A percentile compares a stretch with the other conserved stretches of the same genome.
Conservation (phyloP, 1,284 basidiomycete species). For the Apiotrichum sp. region DNA sequence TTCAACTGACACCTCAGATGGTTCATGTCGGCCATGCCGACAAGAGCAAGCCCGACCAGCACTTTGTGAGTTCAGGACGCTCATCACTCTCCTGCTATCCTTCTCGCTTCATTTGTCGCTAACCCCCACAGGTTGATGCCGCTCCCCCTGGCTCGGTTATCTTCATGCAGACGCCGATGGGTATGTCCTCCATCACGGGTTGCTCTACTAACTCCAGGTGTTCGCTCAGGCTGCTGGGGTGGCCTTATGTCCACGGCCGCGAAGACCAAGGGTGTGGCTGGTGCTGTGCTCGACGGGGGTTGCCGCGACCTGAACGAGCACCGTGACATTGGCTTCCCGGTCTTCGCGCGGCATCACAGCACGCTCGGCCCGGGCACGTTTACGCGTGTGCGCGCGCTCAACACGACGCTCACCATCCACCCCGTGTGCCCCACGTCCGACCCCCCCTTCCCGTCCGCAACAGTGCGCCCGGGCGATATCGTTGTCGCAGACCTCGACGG, state of each 20-base stretch:
- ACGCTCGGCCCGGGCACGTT: conserved; percentile 77
- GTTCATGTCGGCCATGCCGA: conserved; percentile 58
- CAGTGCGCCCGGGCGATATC: conserved; percentile 70
- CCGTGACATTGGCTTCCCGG: conserved; percentile 41
- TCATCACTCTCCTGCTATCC: neutral
- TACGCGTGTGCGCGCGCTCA: conserved; percentile 71
- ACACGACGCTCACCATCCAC: conserved; percentile 64
- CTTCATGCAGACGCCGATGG: conserved; percentile 68
- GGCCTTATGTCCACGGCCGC: conserved; percentile 51
- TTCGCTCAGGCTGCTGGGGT: conserved; percentile 43
- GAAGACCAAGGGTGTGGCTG: conserved; percentile 40
- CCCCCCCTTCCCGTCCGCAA: conserved; percentile 49
- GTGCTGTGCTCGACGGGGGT: conserved; percentile 49
- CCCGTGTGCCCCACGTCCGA: conserved; percentile 7
- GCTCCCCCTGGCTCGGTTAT: conserved; percentile 62
- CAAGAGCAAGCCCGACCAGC: conserved; percentile 62
- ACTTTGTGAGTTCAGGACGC: conserved; percentile 55
- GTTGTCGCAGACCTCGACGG: conserved; percentile 84
- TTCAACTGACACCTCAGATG: conserved; percentile 51
- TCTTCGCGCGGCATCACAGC: conserved; percentile 31
- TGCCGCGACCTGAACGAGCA: conserved; percentile 50
- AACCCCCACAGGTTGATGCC: conserved; percentile 56
- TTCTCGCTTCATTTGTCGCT: neutral
- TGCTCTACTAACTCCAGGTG: conserved; percentile 5
- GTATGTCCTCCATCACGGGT: conserved; percentile 46